These are phyloP conservation scores for Asterella californica DNA, from an alignment of 225 moss, liverwort and hornwort species.

Conservation along the genomic window DNA sequence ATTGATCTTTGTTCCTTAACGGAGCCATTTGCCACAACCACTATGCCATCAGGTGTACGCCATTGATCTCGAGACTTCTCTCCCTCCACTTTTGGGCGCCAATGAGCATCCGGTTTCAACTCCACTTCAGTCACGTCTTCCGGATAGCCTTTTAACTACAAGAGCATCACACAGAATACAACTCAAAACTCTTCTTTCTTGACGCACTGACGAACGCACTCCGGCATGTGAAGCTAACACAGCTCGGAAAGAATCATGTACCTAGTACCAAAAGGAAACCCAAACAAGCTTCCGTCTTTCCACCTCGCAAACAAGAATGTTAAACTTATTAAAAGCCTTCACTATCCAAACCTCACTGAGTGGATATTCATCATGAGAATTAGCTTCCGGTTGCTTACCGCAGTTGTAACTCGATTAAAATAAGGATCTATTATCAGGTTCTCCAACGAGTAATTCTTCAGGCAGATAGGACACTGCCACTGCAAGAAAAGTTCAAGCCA, in stretches of 20 bases:
- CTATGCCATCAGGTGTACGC: constrained; percentile 65
- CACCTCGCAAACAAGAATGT: background rate
- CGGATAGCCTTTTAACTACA: constrained; percentile 41
- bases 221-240: background rate
- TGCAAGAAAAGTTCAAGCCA: constrained; percentile 34
- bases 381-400: constrained; percentile 49
- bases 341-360: no score
- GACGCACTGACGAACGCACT: background rate
- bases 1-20: constrained; percentile 41
- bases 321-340: no score
- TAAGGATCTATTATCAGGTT: constrained; percentile 86
- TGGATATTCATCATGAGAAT: no score
- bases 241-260: no score
- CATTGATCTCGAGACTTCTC: constrained; percentile 70
- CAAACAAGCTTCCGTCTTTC: no score
- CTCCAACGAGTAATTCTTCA: constrained; percentile 75
- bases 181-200: background rate
- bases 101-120: constrained; percentile 51
- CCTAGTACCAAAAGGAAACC: no score
- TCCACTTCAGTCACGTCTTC: constrained; percentile 59
- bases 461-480: constrained; percentile 98
- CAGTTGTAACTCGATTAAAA: constrained; percentile 72
- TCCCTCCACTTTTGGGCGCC: constrained; percentile 55
- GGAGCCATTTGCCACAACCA: constrained; percentile 44
- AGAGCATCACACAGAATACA: background rate